Conservation (phyloP, 768 basidiomycete species). For the Leccinum uliginosum region DNA sequence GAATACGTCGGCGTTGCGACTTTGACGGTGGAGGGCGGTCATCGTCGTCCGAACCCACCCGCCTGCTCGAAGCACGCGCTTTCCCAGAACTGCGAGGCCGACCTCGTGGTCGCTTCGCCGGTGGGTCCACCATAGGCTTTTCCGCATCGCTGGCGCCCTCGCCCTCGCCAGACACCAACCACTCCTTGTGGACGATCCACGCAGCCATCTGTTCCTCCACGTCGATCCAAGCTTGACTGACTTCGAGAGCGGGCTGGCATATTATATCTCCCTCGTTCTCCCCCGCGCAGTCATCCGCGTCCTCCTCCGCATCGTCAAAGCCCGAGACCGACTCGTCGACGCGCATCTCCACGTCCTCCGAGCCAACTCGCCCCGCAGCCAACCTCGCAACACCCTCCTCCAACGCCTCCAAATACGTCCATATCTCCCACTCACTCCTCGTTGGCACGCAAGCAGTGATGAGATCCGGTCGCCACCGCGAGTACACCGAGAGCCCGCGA, state of each 20-base stretch:
- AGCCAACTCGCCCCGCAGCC: conserved; percentile 12
- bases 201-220: conserved; percentile 32
- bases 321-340: not conserved
- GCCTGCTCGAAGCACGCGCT: not conserved
- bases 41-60: not conserved
- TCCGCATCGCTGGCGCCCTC: not conserved
- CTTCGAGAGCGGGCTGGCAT: conserved; percentile 32
- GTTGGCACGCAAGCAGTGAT: conserved; percentile 64
- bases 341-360: conserved; percentile 1
- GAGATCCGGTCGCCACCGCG: conserved; percentile 72
- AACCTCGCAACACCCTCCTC: conserved; percentile 22
- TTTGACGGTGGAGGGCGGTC: not conserved
- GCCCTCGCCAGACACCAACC: not conserved
- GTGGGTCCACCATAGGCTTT: not conserved
- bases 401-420: conserved; percentile 57
- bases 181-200: conserved; percentile 11
- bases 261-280: not conserved
- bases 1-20: not conserved
- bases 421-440: conserved; percentile 65
- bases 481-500: conserved; percentile 60
- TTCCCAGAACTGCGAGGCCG: conserved; percentile 1
- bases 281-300: not conserved
- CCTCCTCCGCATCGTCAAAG: not conserved
- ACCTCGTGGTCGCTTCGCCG: conserved; percentile 12
- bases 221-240: conserved; percentile 34